Evolutionary conservation across 2,329 filamentous ascomycete species (phyloP).

Genomic region (Talaromyces sp.): DNA sequence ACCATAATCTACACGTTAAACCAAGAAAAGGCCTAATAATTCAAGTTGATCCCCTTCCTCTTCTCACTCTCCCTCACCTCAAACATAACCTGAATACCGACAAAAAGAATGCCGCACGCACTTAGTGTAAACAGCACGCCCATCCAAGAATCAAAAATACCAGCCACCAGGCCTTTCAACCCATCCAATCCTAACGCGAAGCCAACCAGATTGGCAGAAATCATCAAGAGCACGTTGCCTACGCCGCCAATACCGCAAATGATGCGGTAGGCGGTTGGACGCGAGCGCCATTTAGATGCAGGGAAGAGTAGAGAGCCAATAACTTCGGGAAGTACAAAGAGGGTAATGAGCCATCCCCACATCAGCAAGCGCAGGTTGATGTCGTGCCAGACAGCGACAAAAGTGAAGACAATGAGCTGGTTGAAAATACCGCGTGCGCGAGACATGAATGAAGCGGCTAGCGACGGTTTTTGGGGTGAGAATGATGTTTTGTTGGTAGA

Average conservation of each 20-base stretch:
- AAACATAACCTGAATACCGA: conserved; percentile 91
- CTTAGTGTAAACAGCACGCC: conserved; percentile 67
- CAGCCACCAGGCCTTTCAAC: conserved; percentile 65
- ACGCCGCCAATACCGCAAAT: conserved; percentile 77
- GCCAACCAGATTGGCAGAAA: conserved; percentile 87
- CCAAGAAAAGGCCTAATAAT: conserved; percentile 53
- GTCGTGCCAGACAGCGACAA: conserved; percentile 97
- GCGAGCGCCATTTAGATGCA: conserved; percentile 60
- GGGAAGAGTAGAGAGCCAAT: conserved; percentile 69
- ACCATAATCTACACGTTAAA: neutral
- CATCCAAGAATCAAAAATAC: conserved; percentile 70
- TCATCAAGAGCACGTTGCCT: conserved; percentile 87
- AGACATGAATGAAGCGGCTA: conserved; percentile 29
- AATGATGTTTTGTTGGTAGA: conserved; percentile 12
- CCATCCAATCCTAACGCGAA: conserved; percentile 92
- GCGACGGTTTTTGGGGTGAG: conserved; percentile 41
- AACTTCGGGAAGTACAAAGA: conserved; percentile 90
- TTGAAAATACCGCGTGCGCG: conserved; percentile 62
- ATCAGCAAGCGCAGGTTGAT: conserved; percentile 84
- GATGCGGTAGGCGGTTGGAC: conserved; percentile 69
- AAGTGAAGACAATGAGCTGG: conserved; percentile 83
- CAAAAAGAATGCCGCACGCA: conserved; percentile 71
- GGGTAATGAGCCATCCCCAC: conserved; percentile 94
- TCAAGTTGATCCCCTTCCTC: conserved; percentile 73
- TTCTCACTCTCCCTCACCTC: conserved; percentile 82